Base-by-base conservation (phyloP, 2,329 filamentous ascomycete species). In the Phyllosticta paracitricarpa region DNA sequence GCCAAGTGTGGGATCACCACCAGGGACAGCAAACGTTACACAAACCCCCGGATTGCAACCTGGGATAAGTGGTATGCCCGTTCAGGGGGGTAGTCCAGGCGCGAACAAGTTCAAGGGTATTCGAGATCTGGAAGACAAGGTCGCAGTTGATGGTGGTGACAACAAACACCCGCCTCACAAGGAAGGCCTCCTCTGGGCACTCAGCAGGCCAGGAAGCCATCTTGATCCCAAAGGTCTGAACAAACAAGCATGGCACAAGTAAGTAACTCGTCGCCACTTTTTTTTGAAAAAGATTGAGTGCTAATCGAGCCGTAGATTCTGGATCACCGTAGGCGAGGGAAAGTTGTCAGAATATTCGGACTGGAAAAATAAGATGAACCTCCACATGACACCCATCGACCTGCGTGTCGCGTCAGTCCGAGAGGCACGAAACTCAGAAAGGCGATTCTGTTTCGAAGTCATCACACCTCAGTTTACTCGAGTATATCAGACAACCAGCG, bases 171-270 rank as follows among this genome's bases (percentile, higher is more conserved):
- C 81, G 4, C 82, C 87, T 54, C 88, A 93, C 66, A 99, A 97
- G 72, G 94, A 99, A 77, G 95, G 94, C 5, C 79, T 99, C 9
- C 76, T 99, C 7, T 99, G 94, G 94, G 91, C 95, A 26, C 78
- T 97, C 54, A 97, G 93, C 70, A 85, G 91, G 65, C 93, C 93
- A 2, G 92, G 92, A 19, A 93, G 91, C 62, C 94, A 99, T 73
- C 92, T 94, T 28, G 95, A 99, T 72, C 94, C 94, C 9, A 91
- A 94, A 67, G 92, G 91, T 19, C 80, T 99, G 67, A 97, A 97
- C 71, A 97, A 97, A 73, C 91, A 96, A 75, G 92, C 91, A 57
- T 99, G 94, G 94, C 94, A 99, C 75, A 99, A 99, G 89, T 96
- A 79, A 77, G 88, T 82, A 14, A 6, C 40, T 24, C 48, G 6